A percentile compares a stretch with the other conserved stretches of the same genome.
Evolutionary conservation across 2,329 filamentous ascomycete species (phyloP).

Genomic region (Exophiala alcalophila): DNA sequence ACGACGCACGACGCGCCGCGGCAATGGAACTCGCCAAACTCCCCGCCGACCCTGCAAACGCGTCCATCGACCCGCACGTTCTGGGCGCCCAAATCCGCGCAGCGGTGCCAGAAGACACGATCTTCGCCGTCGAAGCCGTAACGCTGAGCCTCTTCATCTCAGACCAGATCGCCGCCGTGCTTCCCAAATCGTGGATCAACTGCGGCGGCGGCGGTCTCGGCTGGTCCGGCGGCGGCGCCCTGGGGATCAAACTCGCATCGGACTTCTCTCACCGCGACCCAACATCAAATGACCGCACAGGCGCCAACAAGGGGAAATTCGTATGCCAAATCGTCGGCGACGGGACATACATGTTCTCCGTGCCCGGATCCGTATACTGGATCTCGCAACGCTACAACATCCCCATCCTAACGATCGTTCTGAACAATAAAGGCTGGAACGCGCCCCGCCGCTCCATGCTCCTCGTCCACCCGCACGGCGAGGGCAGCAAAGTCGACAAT

Average conservation of each 20-base stretch:
- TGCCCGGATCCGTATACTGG: conserved; percentile 67
- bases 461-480: conserved; percentile 63
- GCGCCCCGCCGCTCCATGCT: conserved; percentile 60
- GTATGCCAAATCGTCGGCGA: conserved; percentile 66
- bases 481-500: conserved; percentile 60
- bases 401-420: conserved; percentile 62
- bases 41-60: conserved; percentile 56
- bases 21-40: conserved; percentile 57
- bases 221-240: conserved; percentile 72
- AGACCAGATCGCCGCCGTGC: conserved; percentile 66
- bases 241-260: conserved; percentile 72
- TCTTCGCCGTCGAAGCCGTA: conserved; percentile 75
- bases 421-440: conserved; percentile 72
- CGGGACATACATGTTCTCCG: conserved; percentile 64
- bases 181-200: conserved; percentile 74
- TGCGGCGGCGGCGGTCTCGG: conserved; percentile 77
- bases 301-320: conserved; percentile 53
- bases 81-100: conserved; percentile 56
- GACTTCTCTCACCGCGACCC: conserved; percentile 50
- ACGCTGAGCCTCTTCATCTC: conserved; percentile 66
- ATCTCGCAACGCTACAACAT: conserved; percentile 64
- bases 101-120: conserved; percentile 60
- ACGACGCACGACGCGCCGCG: conserved; percentile 57
- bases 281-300: conserved; percentile 6
- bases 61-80: conserved; percentile 59